Evolutionary conservation across 345 rosid genomes (phyloP), one percentile per base, ranked within the genome.

Genomic region (Eucalyptus marginata): DNA sequence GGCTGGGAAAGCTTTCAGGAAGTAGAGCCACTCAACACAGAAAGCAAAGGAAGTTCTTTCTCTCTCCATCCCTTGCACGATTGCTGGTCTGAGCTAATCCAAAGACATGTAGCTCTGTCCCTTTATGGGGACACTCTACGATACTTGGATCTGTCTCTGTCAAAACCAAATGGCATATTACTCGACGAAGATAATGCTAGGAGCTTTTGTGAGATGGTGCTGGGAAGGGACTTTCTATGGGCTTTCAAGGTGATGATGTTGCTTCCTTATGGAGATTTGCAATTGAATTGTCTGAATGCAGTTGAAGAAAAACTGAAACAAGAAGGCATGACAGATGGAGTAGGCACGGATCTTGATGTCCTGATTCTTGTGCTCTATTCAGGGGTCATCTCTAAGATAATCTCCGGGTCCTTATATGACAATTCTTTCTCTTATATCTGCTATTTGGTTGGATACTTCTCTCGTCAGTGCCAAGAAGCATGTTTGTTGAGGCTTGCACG

Each of bases 1-100:
- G 99, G 99, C 89, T 98, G 99, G 99, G 99, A 98, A 89, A 98
- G 95, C 91, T 95, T 96, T 88, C 99, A 96, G 92, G 99, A 96
- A 46, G 91, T 88, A 83, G 98, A 96, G 90, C 89, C 94, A 25
- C 24, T 90, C 9, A 91, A 92, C 89, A 94, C 92, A 89, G 96
- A 93, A 64, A 90, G 91, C 88, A 89, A 89, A 87, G 91, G 87
- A 43, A 87, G 68, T n/a, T 88, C 93, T 8, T 83, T 64, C 68
- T 88, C 90, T 12, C 66, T 94, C 88, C 98, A 98, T 92, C 99
- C 98, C 44, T 92, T 97, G 79, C 99, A 97, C 87, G 80, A 89
- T 13, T 98, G 99, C 89, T 98, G 99, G 99, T 88, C 89, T 62
- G 96, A 91, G 92, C 91, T 95, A 25, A 93, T 97, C 91, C 91